These are phyloP conservation scores for Globisporangium echinulatum DNA, from an alignment of 352 stramenopile genomes.

Conservation along the genomic window DNA sequence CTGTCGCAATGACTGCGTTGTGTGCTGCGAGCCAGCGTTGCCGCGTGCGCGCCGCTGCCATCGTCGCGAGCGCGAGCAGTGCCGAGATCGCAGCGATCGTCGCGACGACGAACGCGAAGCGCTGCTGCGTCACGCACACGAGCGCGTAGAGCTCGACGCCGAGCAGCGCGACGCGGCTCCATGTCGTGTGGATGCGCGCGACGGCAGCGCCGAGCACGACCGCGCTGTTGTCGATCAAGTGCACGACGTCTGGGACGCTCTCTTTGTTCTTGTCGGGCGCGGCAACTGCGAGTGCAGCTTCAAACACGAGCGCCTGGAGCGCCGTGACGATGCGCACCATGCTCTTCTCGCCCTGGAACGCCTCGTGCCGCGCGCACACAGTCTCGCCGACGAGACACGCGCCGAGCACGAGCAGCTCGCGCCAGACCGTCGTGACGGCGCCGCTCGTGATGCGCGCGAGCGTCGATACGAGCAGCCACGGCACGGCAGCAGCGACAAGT, in stretches of 20 bases:
- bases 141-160: slow-evolving; percentile 28
- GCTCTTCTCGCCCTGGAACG: background rate
- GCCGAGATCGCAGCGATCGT: slow-evolving; percentile 13
- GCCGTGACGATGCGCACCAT: slow-evolving; percentile 17
- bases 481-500: background rate
- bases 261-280: slow-evolving; percentile 4
- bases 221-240: slow-evolving; percentile 28
- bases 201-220: slow-evolving; percentile 20
- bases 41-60: background rate
- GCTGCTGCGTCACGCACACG: slow-evolving; percentile 28
- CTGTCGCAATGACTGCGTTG: slow-evolving; percentile 23
- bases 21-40: slow-evolving; percentile 20
- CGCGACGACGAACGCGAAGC: slow-evolving; percentile 22
- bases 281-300: slow-evolving; percentile 18
- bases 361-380: slow-evolving; percentile 8
- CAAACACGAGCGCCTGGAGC: slow-evolving; percentile 26
- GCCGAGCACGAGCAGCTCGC: background rate
- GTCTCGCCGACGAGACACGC: background rate
- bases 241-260: slow-evolving; percentile 27
- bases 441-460: background rate
- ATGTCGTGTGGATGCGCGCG: slow-evolving; percentile 24
- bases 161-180: slow-evolving; percentile 25
- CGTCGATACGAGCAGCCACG: background rate
- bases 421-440: background rate
- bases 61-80: slow-evolving; percentile 13